Percentiles rank a stretch among this genome's conserved stretches.
These are phyloP conservation scores for Pascua guehoae DNA, from an alignment of 1,284 basidiomycete species.

Conservation along the genomic window DNA sequence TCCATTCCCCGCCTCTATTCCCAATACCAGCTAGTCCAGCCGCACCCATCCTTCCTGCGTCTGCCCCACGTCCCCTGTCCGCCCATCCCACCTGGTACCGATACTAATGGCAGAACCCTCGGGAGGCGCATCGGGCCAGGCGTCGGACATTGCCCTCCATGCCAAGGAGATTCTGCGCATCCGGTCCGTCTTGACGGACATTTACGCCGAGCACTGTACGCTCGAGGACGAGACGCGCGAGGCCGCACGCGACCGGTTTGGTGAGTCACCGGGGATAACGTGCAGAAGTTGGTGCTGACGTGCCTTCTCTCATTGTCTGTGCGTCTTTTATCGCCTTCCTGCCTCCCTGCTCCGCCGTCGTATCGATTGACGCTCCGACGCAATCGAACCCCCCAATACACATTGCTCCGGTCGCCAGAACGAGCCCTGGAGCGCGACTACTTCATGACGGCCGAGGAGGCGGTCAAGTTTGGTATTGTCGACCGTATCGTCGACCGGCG, in stretches of 20 bases:
- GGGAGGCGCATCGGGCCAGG: slow-evolving; percentile 87
- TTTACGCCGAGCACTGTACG: slow-evolving; percentile 65
- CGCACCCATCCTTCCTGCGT: no score
- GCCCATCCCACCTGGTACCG: no score
- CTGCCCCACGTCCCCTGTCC: background rate
- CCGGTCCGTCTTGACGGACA: slow-evolving; percentile 71
- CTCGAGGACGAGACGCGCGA: slow-evolving; percentile 62
- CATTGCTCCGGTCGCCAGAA: slow-evolving; percentile 48
- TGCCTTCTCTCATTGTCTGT: background rate
- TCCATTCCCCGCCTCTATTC: no score
- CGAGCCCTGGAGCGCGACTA: slow-evolving; percentile 86
- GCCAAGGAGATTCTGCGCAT: slow-evolving; percentile 89
- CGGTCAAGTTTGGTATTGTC: slow-evolving; percentile 82
- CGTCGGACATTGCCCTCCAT: slow-evolving; percentile 88
- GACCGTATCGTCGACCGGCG: slow-evolving; percentile 73
- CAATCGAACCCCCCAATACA: background rate
- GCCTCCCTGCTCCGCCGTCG: no score
- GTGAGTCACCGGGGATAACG: slow-evolving; percentile 51
- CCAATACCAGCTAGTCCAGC: no score
- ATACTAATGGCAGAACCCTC: slow-evolving; percentile 67
- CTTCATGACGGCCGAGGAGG: slow-evolving; percentile 87
- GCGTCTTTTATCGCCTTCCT: background rate
- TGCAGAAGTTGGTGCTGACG: no score
- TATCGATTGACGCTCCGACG: slow-evolving; percentile 2
- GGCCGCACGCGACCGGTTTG: slow-evolving; percentile 68